Evolutionary conservation across 495 filamentous ascomycete species (phyloP).

Genomic region (Tuber magnatum): DNA sequence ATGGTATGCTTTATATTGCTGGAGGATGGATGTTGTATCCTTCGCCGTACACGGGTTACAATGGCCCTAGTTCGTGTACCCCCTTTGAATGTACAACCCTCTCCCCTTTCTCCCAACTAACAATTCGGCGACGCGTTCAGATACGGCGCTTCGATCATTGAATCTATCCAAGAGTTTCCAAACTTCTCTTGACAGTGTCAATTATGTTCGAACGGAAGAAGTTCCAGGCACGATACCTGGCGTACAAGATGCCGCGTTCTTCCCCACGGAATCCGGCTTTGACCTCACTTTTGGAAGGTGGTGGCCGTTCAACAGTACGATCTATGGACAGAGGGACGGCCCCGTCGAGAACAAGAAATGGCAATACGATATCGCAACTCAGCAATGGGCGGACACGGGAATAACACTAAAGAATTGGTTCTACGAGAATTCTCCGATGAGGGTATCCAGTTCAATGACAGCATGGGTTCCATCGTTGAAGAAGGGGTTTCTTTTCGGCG

Average conservation of each 20-base stretch:
- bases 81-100: neutral
- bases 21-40: slow-evolving; percentile 9
- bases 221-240: slow-evolving; percentile 3
- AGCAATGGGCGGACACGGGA: neutral
- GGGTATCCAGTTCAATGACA: slow-evolving; percentile 6
- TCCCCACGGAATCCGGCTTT: neutral
- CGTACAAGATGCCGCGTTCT: slow-evolving; percentile 8
- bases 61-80: slow-evolving; percentile 10
- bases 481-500: slow-evolving; percentile 11
- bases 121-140: neutral
- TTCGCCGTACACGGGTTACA: slow-evolving; percentile 1
- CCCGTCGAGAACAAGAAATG: neutral
- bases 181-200: slow-evolving; percentile 1
- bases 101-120: neutral
- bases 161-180: slow-evolving; percentile 4
- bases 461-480: slow-evolving; percentile 12
- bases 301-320: neutral
- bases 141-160: slow-evolving; percentile 8
- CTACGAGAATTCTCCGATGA: neutral
- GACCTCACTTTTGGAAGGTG: slow-evolving; percentile 1
- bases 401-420: neutral
- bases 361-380: neutral
- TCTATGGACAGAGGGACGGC: neutral
- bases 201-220: neutral
- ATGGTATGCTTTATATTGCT: slow-evolving; percentile 7